Percentiles rank a stretch among this genome's conserved stretches.
phyloP scores from a whole-genome alignment of 257 asterid species.

The Cordia subcordata region DNA sequence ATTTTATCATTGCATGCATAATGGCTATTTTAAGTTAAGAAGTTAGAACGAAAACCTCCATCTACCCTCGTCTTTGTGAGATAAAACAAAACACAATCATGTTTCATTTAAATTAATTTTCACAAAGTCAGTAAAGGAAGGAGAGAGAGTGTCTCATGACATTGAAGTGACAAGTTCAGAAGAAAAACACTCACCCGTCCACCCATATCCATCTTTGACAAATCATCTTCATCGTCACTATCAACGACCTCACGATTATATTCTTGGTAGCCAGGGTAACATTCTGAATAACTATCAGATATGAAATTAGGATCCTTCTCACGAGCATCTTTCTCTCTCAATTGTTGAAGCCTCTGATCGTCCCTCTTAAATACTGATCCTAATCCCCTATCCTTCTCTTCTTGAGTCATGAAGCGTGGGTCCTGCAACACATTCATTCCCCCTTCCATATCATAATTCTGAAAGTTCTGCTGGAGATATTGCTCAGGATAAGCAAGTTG shows the following conservation, averaged over 20 bases:
- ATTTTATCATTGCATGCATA: too few relatives aligned
- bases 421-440: constrained; percentile 49
- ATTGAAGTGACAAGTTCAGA: neutral
- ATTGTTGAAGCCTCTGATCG: constrained; percentile 84
- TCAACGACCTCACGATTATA: constrained; percentile 91
- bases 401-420: constrained; percentile 89
- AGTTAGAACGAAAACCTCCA: too few relatives aligned
- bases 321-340: constrained; percentile 93
- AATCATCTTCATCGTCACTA: constrained; percentile 94
- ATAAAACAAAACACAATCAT: too few relatives aligned
- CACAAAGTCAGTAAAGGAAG: neutral
- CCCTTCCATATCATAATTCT: constrained; percentile 65
- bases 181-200: constrained; percentile 66
- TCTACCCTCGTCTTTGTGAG: neutral
- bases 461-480: constrained; percentile 78
- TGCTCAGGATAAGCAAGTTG: constrained; percentile 87
- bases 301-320: constrained; percentile 97
- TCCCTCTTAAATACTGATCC: constrained; percentile 99
- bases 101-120: neutral
- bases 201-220: constrained; percentile 99
- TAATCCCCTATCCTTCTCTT: constrained; percentile 96
- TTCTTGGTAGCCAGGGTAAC: constrained; percentile 98
- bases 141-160: too few relatives aligned
- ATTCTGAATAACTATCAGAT: constrained; percentile 98
- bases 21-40: too few relatives aligned